These are phyloP conservation scores for Phallus indusiatus DNA, from an alignment of 768 basidiomycete species.

Conservation along the genomic window DNA sequence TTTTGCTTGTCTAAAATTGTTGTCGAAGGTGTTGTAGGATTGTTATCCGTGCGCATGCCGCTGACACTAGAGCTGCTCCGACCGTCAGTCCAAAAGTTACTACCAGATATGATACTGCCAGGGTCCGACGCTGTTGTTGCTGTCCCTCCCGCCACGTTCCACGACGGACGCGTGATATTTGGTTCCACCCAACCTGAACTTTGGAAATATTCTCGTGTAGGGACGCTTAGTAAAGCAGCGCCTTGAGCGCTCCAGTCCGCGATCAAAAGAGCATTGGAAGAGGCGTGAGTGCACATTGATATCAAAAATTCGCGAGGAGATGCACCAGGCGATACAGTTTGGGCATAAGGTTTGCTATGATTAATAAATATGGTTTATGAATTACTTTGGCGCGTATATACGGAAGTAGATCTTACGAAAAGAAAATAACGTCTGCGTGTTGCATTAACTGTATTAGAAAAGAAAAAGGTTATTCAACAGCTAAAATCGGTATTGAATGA, in stretches of 20 bases:
- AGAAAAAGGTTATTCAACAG: too few relatives aligned
- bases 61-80: constrained; percentile 1
- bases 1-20: not conserved
- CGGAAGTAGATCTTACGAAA: constrained; percentile 23
- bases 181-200: constrained; percentile 68
- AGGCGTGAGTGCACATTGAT: constrained; percentile 55
- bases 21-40: not conserved
- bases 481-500: constrained; percentile 12
- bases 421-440: constrained; percentile 74
- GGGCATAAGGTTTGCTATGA: constrained; percentile 54
- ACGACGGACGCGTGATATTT: not conserved
- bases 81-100: constrained; percentile 11
- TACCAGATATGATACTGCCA: constrained; percentile 1
- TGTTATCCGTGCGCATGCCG: not conserved
- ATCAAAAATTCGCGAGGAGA: constrained; percentile 72
- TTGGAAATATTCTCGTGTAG: constrained; percentile 81
- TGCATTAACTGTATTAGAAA: constrained; percentile 53
- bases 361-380: not conserved
- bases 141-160: not conserved
- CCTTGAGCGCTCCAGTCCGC: constrained; percentile 76
- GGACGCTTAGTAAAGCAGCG: constrained; percentile 70
- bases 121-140: not conserved
- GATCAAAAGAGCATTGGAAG: constrained; percentile 71
- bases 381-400: not conserved
- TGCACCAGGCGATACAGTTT: constrained; percentile 46